Percentiles rank a stretch among this genome's conserved stretches.
phyloP scores from a whole-genome alignment of 208 protist genomes.

The Leishmania guyanensis region DNA sequence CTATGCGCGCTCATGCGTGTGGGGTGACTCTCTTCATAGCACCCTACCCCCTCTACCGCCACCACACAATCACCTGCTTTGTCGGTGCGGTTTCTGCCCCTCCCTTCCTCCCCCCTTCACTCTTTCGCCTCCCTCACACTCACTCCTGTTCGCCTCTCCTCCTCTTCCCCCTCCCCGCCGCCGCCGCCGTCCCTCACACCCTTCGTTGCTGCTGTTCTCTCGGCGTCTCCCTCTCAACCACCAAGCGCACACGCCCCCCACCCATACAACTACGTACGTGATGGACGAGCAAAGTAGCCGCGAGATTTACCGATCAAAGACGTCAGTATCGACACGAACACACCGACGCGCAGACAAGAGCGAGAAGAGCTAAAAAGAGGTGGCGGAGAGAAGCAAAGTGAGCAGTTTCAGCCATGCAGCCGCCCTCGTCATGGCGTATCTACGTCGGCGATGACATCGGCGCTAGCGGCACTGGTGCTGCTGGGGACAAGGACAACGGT shows the following conservation, averaged over 20 bases:
- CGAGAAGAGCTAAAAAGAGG: background rate
- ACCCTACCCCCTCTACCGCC: background rate
- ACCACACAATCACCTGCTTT: background rate
- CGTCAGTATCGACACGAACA: background rate
- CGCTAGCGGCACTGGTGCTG: background rate
- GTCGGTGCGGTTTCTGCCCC: background rate
- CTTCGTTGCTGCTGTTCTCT: too few species aligned
- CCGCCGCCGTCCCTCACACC: too few species aligned
- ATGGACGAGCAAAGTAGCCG: background rate
- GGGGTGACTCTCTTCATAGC: background rate
- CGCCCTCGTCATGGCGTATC: slow-evolving; percentile 2
- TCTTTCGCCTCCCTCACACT: background rate
- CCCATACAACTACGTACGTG: background rate
- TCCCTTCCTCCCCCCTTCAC: too few species aligned
- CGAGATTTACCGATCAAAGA: background rate
- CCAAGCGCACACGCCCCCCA: background rate
- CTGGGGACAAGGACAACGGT: background rate
- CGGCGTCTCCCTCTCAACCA: background rate
- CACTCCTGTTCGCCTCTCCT: background rate
- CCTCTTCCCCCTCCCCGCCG: too few species aligned
- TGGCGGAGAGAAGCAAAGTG: background rate
- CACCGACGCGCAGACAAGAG: background rate
- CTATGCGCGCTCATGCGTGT: background rate
- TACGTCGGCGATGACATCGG: slow-evolving; percentile 26
- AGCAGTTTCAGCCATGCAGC: background rate